Base-by-base conservation (phyloP, 257 asterid genomes). In the Solanum commersonii region DNA sequence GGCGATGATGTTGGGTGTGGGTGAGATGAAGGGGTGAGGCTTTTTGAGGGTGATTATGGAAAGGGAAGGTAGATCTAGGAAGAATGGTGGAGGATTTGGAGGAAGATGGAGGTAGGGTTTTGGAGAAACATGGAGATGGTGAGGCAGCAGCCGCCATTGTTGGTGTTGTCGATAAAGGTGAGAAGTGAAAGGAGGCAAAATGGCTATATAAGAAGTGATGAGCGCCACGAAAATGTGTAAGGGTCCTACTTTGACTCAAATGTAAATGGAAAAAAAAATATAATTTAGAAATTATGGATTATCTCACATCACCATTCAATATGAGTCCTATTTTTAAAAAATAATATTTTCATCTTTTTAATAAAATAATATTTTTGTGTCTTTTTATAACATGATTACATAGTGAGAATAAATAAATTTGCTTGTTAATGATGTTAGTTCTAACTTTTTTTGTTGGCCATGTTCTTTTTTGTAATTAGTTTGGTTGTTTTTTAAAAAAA, bases 141-240 rank as follows among this genome's bases (percentile, higher is more conserved):
- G 88, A 10, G 29, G 84, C 88, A 14, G 88, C 38, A 18, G 88
- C 84, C 84, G 84, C 84, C 84, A 71, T 86, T 71, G 22, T 63
- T 37, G 35, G 35, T 37, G 52, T 8, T 10, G 8, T n/a, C 14
- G 25, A 25, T 76, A 40, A 59, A 68, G 81, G 37, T 12, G 3
- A 40, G 16, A 40, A 84, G n/a, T 59, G 38, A 13, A 25, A 78
- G 25, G 74, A 33, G 71, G 63, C 63, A 52, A 52, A 52, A 52
- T 52, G 63, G 63, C 63, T 2, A 2, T 49, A 52, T 52, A 18
- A 52, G 63, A 52, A 52, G 44, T 11, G 14, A 1, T 1, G 35
- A 37, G 52, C 20, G 33, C 83, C 52, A 37, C 83, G 10, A 74
- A 74, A 22, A 10, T 9, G n/a, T 16, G 35, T 8, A 71, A 12